Base-by-base conservation (phyloP, 1,139 yeast genomes). In the Candida sanyaensis region DNA sequence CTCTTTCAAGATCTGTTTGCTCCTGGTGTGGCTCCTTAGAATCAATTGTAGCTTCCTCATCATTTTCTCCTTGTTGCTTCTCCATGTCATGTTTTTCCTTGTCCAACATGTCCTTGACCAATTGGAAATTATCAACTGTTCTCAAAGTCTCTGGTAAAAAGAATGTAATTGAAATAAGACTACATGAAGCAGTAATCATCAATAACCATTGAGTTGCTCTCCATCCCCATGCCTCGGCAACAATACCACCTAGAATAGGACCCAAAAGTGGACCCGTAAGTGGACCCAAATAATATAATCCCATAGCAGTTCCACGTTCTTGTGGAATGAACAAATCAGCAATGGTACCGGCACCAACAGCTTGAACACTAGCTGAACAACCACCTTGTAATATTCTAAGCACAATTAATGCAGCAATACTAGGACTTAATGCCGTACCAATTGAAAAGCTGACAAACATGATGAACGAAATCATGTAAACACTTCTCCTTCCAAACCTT, bases 271-370 rank as follows among this genome's bases (percentile, higher is more conserved):
- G 96, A 0, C 96, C 96, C 61, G 85, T 76, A 39, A 90, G 73
- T 0, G 96, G 91, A 0, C 96, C 96, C 41, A 89, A 69, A 60
- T 89, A 90, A 58, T 82, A 90, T 55, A 83, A 73, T 0, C 96
- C 96, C 84, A 90, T 80, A 10, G 95, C 95, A 6, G 75, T 64
- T 1, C 96, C 96, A 59, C 96, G 75, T 55, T 85, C 80, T 37
- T 83, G 80, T 4, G 86, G 84, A 3, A 77, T 69, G 59, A 75
- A 90, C 36, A 90, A 64, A 61, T 90, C 97, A 13, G 88, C 80
- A 40, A 90, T 83, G 0, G 96, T 88, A 3, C 96, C 96, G 0
- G 96, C 96, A 1, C 96, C 96, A 6, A 89, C 90, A 2, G 95
- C 83, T 64, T 89, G 96, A 0, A 89, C 96, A 39, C 92, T 82